Evolutionary conservation across 83 land plant genomes (phyloP).

Genomic region (Picea mariana): DNA sequence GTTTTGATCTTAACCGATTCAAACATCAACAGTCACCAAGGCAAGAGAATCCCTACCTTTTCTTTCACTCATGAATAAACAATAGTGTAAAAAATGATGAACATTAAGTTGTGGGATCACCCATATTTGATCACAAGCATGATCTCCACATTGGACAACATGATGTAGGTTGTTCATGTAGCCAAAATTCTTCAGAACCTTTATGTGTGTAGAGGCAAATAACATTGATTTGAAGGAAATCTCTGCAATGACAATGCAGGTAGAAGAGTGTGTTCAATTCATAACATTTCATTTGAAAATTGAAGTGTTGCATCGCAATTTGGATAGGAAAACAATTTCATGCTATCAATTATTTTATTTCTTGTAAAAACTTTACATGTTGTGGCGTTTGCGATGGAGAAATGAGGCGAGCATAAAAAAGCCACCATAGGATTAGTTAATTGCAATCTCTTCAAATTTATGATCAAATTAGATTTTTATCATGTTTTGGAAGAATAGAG

Average conservation of each 20-base stretch:
- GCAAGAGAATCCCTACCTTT: slow-evolving; percentile 82
- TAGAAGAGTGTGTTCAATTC: not conserved
- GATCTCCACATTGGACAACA: slow-evolving; percentile 32
- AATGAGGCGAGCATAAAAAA: slow-evolving; percentile 48
- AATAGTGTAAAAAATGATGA: slow-evolving; percentile 55
- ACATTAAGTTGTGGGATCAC: slow-evolving; percentile 1
- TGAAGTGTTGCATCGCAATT: too few relatives aligned
- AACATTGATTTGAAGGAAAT: slow-evolving; percentile 12
- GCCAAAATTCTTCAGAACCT: slow-evolving; percentile 56
- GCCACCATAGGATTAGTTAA: slow-evolving; percentile 66
- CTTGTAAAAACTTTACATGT: slow-evolving; percentile 25
- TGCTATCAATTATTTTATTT: too few relatives aligned
- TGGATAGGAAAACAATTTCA: too few relatives aligned
- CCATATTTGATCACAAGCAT: not conserved
- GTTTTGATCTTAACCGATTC: too few relatives aligned
- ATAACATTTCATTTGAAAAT: too few relatives aligned
- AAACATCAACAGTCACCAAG: not conserved
- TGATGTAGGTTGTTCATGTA: slow-evolving; percentile 29
- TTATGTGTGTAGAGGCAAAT: slow-evolving; percentile 28
- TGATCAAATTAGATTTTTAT: not conserved
- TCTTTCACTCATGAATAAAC: slow-evolving; percentile 55
- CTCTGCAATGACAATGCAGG: slow-evolving; percentile 28
- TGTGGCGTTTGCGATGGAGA: slow-evolving; percentile 33
- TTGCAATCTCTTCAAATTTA: not conserved
- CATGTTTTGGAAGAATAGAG: not conserved